Conservation (phyloP, 2,329 filamentous ascomycete genomes). For the Cladosporium sp. region DNA sequence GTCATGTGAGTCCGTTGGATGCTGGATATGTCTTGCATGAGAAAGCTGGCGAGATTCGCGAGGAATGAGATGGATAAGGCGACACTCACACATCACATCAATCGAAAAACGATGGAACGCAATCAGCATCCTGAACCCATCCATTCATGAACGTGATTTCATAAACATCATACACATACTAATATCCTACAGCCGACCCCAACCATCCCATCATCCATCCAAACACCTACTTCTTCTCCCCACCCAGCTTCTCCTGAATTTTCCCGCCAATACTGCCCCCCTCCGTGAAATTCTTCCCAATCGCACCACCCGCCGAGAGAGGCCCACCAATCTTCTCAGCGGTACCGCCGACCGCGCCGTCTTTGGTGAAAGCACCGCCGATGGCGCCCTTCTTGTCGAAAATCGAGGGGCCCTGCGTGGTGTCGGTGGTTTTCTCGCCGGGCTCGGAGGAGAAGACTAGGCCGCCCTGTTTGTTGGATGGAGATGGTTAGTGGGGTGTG, state of each 20-base stretch:
- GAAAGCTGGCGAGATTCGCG: background rate
- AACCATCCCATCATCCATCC: too few species aligned
- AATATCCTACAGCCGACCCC: slow-evolving; percentile 14
- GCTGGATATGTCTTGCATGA: background rate
- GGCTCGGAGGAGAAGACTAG: slow-evolving; percentile 10
- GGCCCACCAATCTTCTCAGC: slow-evolving; percentile 37
- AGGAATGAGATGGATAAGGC: background rate
- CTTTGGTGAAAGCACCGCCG: slow-evolving; percentile 33
- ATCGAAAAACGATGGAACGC: too few species aligned
- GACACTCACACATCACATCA: too few species aligned
- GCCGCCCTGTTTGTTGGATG: background rate
- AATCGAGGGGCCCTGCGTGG: slow-evolving; percentile 16
- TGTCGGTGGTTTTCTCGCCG: slow-evolving; percentile 25
- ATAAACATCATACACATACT: background rate
- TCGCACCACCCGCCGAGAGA: slow-evolving; percentile 31
- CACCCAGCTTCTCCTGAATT: slow-evolving; percentile 34
- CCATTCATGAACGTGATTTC: background rate
- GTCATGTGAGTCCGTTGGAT: background rate
- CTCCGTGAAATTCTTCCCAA: slow-evolving; percentile 37
- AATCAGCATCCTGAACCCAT: background rate
- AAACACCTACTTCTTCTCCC: slow-evolving; percentile 21
- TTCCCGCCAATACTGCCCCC: slow-evolving; percentile 34
- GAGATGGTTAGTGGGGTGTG: background rate
- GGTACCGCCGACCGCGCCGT: slow-evolving; percentile 34
- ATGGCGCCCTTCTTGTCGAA: slow-evolving; percentile 32